These are phyloP conservation scores for Ceratobasidium theobromae DNA, from an alignment of 1,284 basidiomycete species.

Conservation along the genomic window DNA sequence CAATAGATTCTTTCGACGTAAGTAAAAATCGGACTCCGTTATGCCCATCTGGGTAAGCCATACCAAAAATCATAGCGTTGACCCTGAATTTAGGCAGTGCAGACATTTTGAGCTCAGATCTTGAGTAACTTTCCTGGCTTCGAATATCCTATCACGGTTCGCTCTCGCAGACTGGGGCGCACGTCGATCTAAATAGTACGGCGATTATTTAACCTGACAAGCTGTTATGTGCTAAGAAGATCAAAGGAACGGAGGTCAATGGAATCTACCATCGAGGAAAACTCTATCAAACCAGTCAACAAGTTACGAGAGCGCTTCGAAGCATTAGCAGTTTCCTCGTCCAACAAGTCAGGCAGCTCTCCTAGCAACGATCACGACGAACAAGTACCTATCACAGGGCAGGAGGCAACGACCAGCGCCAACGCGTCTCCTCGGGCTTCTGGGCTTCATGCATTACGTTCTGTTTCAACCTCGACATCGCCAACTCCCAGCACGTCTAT, in stretches of 20 bases:
- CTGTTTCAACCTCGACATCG: not conserved
- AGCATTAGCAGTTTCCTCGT: constrained; percentile 12
- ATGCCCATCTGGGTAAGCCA: too few relatives aligned
- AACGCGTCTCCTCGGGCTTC: constrained; percentile 6
- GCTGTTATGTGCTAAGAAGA: too few relatives aligned
- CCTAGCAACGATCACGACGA: constrained; percentile 4
- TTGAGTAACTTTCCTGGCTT: too few relatives aligned
- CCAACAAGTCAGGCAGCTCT: not conserved
- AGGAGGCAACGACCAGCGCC: not conserved
- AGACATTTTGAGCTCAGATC: too few relatives aligned
- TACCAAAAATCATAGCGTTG: too few relatives aligned
- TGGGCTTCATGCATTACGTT: constrained; percentile 7
- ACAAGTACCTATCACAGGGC: not conserved
- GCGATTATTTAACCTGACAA: too few relatives aligned
- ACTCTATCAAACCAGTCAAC: constrained; percentile 26
- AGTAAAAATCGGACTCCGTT: too few relatives aligned
- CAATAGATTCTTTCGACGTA: too few relatives aligned
- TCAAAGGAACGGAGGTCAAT: not conserved
- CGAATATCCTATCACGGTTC: too few relatives aligned
- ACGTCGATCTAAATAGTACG: too few relatives aligned
- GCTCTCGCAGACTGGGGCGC: too few relatives aligned
- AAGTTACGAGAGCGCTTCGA: constrained; percentile 27
- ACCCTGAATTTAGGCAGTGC: too few relatives aligned
- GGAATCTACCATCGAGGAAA: constrained; percentile 15
- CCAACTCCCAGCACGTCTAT: not conserved